Conservation (phyloP, 1,284 basidiomycete genomes). For the Trichosporon sp. region DNA sequence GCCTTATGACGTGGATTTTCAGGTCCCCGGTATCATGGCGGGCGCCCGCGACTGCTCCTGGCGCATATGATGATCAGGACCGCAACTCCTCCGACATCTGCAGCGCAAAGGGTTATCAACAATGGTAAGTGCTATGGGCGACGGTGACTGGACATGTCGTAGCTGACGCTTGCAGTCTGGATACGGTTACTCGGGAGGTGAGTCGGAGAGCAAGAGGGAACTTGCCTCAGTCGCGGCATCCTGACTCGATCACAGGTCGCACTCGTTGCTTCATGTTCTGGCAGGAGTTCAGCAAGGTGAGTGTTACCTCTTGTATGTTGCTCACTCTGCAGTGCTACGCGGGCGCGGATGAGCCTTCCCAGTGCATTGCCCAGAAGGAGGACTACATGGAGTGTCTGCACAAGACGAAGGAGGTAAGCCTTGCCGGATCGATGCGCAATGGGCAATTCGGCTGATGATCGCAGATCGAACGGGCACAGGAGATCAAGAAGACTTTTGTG, state of each 20-base stretch:
- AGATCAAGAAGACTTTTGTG: constrained; percentile 67
- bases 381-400: constrained; percentile 94
- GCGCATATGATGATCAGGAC: not conserved
- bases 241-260: constrained; percentile 55
- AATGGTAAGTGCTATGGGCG: no score
- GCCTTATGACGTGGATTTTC: not conserved
- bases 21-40: not conserved
- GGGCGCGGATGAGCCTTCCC: constrained; percentile 65
- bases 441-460: not conserved
- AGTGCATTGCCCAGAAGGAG: constrained; percentile 69
- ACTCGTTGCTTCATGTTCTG: constrained; percentile 88
- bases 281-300: constrained; percentile 80
- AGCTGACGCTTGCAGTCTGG: constrained; percentile 50
- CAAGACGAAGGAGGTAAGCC: constrained; percentile 77
- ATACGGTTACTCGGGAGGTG: constrained; percentile 63
- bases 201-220: constrained; percentile 15
- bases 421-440: no score
- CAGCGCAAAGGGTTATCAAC: not conserved
- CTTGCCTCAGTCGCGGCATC: not conserved
- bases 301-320: constrained; percentile 8
- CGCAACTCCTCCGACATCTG: not conserved
- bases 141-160: not conserved
- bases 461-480: constrained; percentile 67
- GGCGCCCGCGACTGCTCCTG: not conserved
- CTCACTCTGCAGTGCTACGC: constrained; percentile 68